Evolutionary conservation across 768 basidiomycete genomes (phyloP).

Genomic region (Ramaria rubella): DNA sequence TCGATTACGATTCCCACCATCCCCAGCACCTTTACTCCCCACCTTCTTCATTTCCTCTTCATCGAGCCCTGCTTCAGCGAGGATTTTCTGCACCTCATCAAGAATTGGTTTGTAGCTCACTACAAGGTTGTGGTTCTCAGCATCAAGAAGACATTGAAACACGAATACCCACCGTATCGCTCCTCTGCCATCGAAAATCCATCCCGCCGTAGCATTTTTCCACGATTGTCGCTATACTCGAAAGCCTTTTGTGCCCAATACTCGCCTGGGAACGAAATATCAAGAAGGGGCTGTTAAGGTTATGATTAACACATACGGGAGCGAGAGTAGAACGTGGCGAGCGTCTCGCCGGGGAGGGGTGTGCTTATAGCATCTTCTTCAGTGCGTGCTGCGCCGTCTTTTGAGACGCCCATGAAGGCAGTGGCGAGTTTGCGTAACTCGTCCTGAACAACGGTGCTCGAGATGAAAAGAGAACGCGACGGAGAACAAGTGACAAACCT

Average conservation of each 20-base stretch:
- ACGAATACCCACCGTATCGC: constrained; percentile 57
- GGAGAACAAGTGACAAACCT: constrained; percentile 15
- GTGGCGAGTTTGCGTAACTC: constrained; percentile 39
- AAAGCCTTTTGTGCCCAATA: constrained; percentile 77
- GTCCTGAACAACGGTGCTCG: constrained; percentile 18
- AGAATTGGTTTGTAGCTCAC: constrained; percentile 78
- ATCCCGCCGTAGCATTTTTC: constrained; percentile 71
- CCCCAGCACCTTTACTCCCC: no score
- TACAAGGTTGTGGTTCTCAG: constrained; percentile 22
- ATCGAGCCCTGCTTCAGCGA: constrained; percentile 78
- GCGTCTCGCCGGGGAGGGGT: constrained; percentile 76
- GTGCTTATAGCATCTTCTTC: constrained; percentile 71
- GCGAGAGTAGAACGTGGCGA: constrained; percentile 78
- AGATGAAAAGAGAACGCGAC: constrained; percentile 12
- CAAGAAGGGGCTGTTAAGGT: background rate
- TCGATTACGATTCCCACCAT: no score
- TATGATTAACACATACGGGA: constrained; percentile 45
- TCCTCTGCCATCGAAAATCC: constrained; percentile 73
- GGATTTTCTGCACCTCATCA: constrained; percentile 74
- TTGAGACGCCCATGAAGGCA: constrained; percentile 54
- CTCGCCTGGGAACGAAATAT: constrained; percentile 41
- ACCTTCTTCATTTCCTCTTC: constrained; percentile 70
- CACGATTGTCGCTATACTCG: constrained; percentile 51
- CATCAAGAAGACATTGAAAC: background rate
- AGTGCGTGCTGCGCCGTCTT: constrained; percentile 41